Evolutionary conservation across 345 rosid genomes (phyloP), one percentile per base, ranked within the genome.

Genomic region (Triadica sebifera): DNA sequence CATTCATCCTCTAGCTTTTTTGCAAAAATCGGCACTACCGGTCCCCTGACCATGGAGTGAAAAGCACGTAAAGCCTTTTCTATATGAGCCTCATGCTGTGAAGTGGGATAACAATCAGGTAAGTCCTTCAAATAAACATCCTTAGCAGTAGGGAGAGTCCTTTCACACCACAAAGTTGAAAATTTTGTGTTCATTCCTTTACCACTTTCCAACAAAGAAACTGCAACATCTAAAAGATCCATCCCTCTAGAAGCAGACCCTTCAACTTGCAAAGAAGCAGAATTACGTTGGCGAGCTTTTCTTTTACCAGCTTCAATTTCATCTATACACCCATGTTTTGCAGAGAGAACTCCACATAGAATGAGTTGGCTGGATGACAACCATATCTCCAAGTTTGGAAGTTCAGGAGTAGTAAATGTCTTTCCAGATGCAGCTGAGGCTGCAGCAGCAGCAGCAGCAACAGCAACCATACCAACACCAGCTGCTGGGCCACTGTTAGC

Each of bases 371-470:
- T 85, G 64, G 88, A 84, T 61, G 92, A 84, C 65, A 92, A 71
- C 96, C 96, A 92, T 63, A 71, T 58, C 29, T 90, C 89, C 62
- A 92, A 71, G 73, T 70, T 86, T 64, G 97, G 97, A 75, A 90
- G 91, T 75, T 89, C 92, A 62, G 90, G 89, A 22, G 82, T 52
- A 68, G 78, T 46, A 65, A 65, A 79, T 45, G 86, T 64, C 84
- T 92, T 92, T 53, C 86, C 89, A 66, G 89, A 86, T 67, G 87
- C 86, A 75, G 87, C 89, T 49, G 95, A 92, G 74, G 92, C 97
- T 56, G 97, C 97, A 22, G 97, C 95, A 0, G 89, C 96, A 8
- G 97, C 95, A 6, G 95, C 95, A 67, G 97, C 97, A 74, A 81
- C 91, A 65, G 97, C 96, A 59, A 88, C 92, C 96, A 89, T 90